phyloP scores from a whole-genome alignment of 495 filamentous ascomycete genomes.

The Podospora fimiseda region DNA sequence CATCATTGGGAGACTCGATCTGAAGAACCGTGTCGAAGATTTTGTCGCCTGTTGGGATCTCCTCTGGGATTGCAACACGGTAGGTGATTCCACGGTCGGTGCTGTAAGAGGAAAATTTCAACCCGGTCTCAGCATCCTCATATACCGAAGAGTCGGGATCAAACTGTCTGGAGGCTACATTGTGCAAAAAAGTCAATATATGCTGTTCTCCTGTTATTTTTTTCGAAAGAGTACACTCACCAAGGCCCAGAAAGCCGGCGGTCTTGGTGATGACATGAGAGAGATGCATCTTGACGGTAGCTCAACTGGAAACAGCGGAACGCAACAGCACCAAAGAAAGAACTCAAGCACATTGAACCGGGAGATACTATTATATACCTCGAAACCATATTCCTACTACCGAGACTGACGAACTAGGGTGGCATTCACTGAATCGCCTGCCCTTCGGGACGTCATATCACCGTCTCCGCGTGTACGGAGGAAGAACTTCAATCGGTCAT shows the following conservation, averaged over 20 bases:
- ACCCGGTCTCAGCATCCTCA: conserved; percentile 34
- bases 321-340: background rate
- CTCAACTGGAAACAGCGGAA: background rate
- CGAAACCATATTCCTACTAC: background rate
- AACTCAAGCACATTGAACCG: conserved; percentile 1
- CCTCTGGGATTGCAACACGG: conserved; percentile 36
- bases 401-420: conserved; percentile 3
- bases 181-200: background rate
- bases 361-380: conserved; percentile 9
- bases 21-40: conserved; percentile 39
- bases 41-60: conserved; percentile 21
- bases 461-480: conserved; percentile 18
- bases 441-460: background rate
- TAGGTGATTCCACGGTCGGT: conserved; percentile 31
- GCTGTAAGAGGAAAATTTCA: conserved; percentile 36
- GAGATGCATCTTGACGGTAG: conserved; percentile 20
- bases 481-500: conserved; percentile 10
- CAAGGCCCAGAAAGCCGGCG: conserved; percentile 21
- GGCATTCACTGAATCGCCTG: background rate
- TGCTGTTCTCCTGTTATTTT: background rate
- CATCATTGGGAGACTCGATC: conserved; percentile 28
- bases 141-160: conserved; percentile 31
- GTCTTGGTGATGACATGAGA: conserved; percentile 10
- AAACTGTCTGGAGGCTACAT: conserved; percentile 22
- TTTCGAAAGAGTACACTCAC: conserved; percentile 8